Evolutionary conservation across 768 basidiomycete species (phyloP).

Genomic region (Tephrocybe sp.): DNA sequence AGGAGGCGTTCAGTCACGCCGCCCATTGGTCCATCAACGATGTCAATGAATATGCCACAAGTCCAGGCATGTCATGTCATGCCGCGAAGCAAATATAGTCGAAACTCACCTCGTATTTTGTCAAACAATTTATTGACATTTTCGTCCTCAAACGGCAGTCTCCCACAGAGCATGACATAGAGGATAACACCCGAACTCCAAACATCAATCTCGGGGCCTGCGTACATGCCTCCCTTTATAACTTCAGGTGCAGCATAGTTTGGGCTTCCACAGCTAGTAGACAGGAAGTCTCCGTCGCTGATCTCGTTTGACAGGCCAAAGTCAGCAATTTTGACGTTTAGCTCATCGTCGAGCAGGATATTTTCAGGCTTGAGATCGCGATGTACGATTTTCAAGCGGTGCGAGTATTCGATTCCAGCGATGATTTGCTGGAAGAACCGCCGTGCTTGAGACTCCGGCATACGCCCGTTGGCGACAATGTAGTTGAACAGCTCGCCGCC

Average conservation of each 20-base stretch:
- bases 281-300: slow-evolving; percentile 94
- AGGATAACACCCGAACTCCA: slow-evolving; percentile 99
- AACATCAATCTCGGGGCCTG: slow-evolving; percentile 97
- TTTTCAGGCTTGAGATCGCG: slow-evolving; percentile 99
- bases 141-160: slow-evolving; percentile 96
- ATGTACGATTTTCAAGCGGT: slow-evolving; percentile 95
- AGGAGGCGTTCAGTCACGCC: too few relatives aligned
- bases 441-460: slow-evolving; percentile 85
- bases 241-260: slow-evolving; percentile 99
- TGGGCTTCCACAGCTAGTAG: slow-evolving; percentile 96
- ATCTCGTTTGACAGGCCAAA: slow-evolving; percentile 97
- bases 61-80: background rate
- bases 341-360: slow-evolving; percentile 79
- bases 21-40: background rate
- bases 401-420: slow-evolving; percentile 95
- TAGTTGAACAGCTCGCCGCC: slow-evolving; percentile 98
- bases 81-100: slow-evolving; percentile 10
- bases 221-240: slow-evolving; percentile 92
- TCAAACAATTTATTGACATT: slow-evolving; percentile 91
- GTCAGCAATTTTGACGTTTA: slow-evolving; percentile 98
- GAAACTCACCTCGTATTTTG: slow-evolving; percentile 80
- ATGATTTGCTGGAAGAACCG: slow-evolving; percentile 99
- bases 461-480: slow-evolving; percentile 91
- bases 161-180: slow-evolving; percentile 95
- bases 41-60: background rate